Base-by-base conservation (phyloP, 495 filamentous ascomycete species). In the Aspergillus nidulans region DNA sequence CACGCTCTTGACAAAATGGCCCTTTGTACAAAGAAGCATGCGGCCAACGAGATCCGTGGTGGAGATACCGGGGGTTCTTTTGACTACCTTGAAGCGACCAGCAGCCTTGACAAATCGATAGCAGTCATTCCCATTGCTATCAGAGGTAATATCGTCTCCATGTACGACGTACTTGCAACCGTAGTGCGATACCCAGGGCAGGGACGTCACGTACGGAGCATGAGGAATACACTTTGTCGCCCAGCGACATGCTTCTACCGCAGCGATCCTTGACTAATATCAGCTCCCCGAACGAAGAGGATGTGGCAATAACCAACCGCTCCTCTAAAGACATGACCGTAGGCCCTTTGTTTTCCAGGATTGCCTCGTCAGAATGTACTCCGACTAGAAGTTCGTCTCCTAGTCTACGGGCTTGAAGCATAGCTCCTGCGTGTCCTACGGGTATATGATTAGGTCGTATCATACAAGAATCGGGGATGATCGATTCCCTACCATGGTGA, bases 31-130 rank as follows among this genome's bases (percentile, higher is more conserved):
- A 45, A 97, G 72, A 60, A 99, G 78, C 95, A 99, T 99, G 51
- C 94, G 83, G 2, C 95, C 94, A 34, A 99, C 94, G 7, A 99
- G 80, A 63, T 99, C 95, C 2, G 94, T 99, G 1, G 94, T 99
- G 4, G 89, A 95, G 57, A 99, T 99, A 28, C 90, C 90, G 0
- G 92, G 92, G 0, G 95, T 97, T n/a, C 94, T 78, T 72, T 92
- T 92, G 18, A 99, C 94, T 13, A 97, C 89, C 64, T 88, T 85
- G 78, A 99, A 97, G 7, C 94, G 82, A 18, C 85, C 85, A 13
- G 91, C 92, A 21, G 85, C 85, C 70, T 97, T 97, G 49, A 99
- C 94, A 66, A 87, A 96, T 57, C 95, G 85, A 71, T 99, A 99
- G 73, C 95, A 97, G 72, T 99, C 94, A 64, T 95, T 84, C 8